Evolutionary conservation across 2,329 filamentous ascomycete species (phyloP), one percentile per base, ranked within the genome.

Genomic region (Talaromyces sp.): DNA sequence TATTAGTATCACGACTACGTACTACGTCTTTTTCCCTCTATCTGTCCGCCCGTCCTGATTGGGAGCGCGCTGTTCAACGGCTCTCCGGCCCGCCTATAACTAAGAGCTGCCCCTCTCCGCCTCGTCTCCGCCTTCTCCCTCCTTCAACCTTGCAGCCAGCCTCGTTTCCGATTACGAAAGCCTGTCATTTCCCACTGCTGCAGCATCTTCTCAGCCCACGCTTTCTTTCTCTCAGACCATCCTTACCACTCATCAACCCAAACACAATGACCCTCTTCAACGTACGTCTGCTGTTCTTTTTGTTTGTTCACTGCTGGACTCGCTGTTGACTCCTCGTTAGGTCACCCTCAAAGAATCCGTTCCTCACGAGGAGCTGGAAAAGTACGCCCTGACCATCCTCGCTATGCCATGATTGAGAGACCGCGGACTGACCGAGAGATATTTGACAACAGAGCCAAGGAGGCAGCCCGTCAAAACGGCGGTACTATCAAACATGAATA

Each of bases 401-500:
- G 35, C 21, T 53, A 49, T 51, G 38, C n/a, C 31, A 55, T 29
- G 8, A 17, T 27, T 26, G 10, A 38, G 21, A 41, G 60, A 70
- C 55, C 68, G 43, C 19, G 41, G 26, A 58, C 35, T 32, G 38
- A 24, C 21, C 10, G 17, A 32, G 17, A 32, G 26, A 8, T 11
- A 14, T 27, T 53, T 17, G 14, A 35, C 27, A 51, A 54, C 69
- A 92, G 89, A 57, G 89, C 89, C 63, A 96, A 96, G 86, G 79
- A 93, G 74, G 79, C 87, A 62, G 89, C 87, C 68, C 78, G 74
- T 62, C 83, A 88, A 49, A 86, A 93, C 73, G 93, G 93, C 71
- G 93, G 92, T 73, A 86, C 85, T 76, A 95, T 98, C 78, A 85
- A 80, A 59, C 87, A 95, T 68, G 90, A 95, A 75, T 96, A 91